Base-by-base conservation (phyloP, 73 alveolate species). In the Uronychia binucleata region DNA sequence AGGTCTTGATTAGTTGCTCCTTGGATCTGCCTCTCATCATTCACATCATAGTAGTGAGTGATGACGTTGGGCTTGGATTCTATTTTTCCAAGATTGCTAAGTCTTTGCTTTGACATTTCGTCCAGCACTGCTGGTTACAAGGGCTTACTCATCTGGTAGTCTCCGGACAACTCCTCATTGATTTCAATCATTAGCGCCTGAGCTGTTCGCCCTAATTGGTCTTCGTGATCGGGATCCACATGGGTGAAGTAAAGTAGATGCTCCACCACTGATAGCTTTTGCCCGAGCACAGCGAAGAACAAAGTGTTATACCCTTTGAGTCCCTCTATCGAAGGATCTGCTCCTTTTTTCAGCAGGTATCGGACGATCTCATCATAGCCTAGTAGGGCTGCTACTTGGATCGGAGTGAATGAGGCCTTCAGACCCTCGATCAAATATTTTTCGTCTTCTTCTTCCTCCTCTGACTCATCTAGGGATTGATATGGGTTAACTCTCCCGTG, bases 41-140 rank as follows among this genome's bases (percentile, higher is more conserved):
- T 92, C 0, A 90, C 91, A 34, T 84, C 84, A 34, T 89, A 89
- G 92, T 89, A 89, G 76, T 89, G 91, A n/a, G 95, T 89, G n/a
- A 89, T 19, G 5, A 46, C 67, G 5, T 46, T 46, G 19, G n/a
- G 5, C 19, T 11, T 46, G 19, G n/a, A 11, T 19, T 46, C 67
- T 46, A 19, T 19, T 46, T 5, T 11, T 19, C 67, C 67, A 46
- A 46, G 5, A 46, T 46, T 46, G n/a, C 19, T 11, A 5, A 46
- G 67, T 46, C 67, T 46, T 19, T 46, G n/a, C 67, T 46, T 46
- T 46, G 5, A 19, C 67, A 46, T 46, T 5, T 46, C 19, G 19
- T 46, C 67, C 67, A 46, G 19, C 5, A n/a, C n/a, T n/a, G n/a
- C n/a, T n/a, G n/a, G n/a, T n/a, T n/a, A n/a, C n/a, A n/a, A n/a